Base-by-base conservation (phyloP, 177 flowering plant genomes). In the Tripterygium wilfordii region DNA sequence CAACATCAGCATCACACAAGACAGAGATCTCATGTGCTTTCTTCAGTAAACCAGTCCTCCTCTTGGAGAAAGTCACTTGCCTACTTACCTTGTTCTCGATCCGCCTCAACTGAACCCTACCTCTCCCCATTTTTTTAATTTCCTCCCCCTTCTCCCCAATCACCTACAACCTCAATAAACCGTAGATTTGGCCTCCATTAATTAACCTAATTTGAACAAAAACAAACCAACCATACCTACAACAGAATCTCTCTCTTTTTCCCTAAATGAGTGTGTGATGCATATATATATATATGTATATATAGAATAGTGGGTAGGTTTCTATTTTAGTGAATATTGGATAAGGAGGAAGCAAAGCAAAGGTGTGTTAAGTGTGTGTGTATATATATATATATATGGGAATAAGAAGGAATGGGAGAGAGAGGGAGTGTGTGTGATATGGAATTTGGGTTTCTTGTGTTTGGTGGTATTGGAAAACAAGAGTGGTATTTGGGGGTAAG, bases 11-110 rank as follows among this genome's bases (percentile, higher is more conserved):
- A 33, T 80, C 86, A 23, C 86, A 80, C 1, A 80, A 61, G 19
- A 80, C 86, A 0, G 82, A 77, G 69, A 80, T 77, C 72, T 80
- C 86, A 26, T 72, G 78, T 26, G 82, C 86, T 56, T 80, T 80
- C 69, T 80, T 80, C 8, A 74, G 45, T 48, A 80, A 52, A 1
- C 86, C 82, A 3, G 63, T 45, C 25, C 85, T 57, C 9, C 85
- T 26, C 54, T 80, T 80, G 13, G 82, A 80, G 51, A 80, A 80
- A 2, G 86, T 80, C 23, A 80, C 86, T 63, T 80, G 86, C 5
- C 83, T 58, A 48, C 73, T 80, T 25, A 71, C 73, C 64, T 75
- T 80, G 80, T 77, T 77, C 68, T 80, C 86, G 71, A 80, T 80
- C 71, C 80, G 61, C 72, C 58, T 65, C 59, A 78, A 38, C 69